Evolutionary conservation across 768 basidiomycete species (phyloP).

Genomic region (Xanthoconium stramineum): DNA sequence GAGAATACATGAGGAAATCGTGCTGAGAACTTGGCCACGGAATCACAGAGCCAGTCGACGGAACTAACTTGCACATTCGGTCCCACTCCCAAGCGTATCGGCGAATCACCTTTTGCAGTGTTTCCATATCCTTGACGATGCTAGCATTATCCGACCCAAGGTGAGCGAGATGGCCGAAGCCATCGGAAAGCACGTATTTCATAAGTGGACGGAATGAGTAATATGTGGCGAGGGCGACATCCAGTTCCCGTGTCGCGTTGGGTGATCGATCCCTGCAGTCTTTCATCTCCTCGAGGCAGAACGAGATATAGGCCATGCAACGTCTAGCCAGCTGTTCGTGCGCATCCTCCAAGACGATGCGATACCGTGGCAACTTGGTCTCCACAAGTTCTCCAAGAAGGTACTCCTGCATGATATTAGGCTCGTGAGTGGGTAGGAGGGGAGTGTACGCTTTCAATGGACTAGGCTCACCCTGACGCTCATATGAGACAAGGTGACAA

Average conservation of each 20-base stretch:
- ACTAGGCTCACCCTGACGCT: slow-evolving; percentile 14
- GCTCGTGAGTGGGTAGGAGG: too few species aligned
- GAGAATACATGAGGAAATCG: slow-evolving; percentile 1
- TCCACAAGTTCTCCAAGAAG: slow-evolving; percentile 6
- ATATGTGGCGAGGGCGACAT: too few species aligned
- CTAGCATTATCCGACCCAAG: not conserved
- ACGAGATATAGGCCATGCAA: slow-evolving; percentile 7
- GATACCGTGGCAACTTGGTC: not conserved
- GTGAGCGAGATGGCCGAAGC: slow-evolving; percentile 5
- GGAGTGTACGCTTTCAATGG: too few species aligned
- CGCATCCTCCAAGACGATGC: slow-evolving; percentile 4
- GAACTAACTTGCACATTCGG: not conserved
- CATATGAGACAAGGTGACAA: slow-evolving; percentile 12
- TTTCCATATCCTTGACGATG: slow-evolving; percentile 2
- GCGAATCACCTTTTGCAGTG: not conserved
- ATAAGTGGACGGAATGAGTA: not conserved
- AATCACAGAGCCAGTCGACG: not conserved
- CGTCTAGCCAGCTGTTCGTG: slow-evolving; percentile 7
- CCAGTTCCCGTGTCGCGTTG: too few species aligned
- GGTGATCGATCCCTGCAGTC: not conserved
- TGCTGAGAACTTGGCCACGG: slow-evolving; percentile 7
- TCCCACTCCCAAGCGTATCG: slow-evolving; percentile 3
- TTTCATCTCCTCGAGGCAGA: slow-evolving; percentile 8
- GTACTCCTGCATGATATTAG: slow-evolving; percentile 5
- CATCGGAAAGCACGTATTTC: slow-evolving; percentile 10